Percentiles rank a stretch among this genome's conserved stretches.
Conservation (phyloP, 768 basidiomycete genomes). For the Zangia roseola region DNA sequence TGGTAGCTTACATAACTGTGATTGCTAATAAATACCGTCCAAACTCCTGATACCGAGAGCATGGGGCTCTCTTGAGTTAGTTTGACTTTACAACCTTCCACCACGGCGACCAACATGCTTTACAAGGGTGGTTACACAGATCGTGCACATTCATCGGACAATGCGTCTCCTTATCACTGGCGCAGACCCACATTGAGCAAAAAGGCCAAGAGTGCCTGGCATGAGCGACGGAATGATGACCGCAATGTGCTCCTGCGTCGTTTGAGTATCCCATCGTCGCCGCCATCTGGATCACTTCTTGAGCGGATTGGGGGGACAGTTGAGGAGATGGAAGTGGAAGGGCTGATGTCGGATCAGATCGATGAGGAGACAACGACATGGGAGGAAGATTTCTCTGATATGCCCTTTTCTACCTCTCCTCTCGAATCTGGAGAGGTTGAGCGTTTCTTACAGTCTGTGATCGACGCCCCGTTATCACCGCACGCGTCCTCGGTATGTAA, state of each 20-base stretch:
- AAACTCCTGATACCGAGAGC: neutral
- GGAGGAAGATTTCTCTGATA: neutral
- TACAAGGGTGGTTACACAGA: slow-evolving; percentile 2
- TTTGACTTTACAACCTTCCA: neutral
- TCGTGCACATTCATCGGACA: neutral
- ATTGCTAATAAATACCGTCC: slow-evolving; percentile 5
- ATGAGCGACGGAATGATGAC: slow-evolving; percentile 1
- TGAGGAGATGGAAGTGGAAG: slow-evolving; percentile 4
- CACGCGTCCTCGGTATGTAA: slow-evolving; percentile 22
- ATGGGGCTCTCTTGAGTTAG: neutral
- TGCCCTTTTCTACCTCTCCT: slow-evolving; percentile 4
- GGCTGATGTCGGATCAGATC: slow-evolving; percentile 4
- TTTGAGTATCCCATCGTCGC: slow-evolving; percentile 12
- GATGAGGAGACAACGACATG: slow-evolving; percentile 1
- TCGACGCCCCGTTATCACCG: slow-evolving; percentile 5
- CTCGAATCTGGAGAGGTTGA: slow-evolving; percentile 27
- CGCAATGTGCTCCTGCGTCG: slow-evolving; percentile 10
- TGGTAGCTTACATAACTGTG: neutral
- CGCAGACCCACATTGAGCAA: slow-evolving; percentile 1
- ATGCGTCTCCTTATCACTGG: neutral
- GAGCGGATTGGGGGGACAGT: slow-evolving; percentile 18
- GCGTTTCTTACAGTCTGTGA: slow-evolving; percentile 25
- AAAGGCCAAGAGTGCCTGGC: slow-evolving; percentile 2
- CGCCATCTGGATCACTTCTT: slow-evolving; percentile 13
- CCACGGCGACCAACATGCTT: neutral